Conservation (phyloP, 2,329 filamentous ascomycete species). For the Aspergillus awamori region DNA sequence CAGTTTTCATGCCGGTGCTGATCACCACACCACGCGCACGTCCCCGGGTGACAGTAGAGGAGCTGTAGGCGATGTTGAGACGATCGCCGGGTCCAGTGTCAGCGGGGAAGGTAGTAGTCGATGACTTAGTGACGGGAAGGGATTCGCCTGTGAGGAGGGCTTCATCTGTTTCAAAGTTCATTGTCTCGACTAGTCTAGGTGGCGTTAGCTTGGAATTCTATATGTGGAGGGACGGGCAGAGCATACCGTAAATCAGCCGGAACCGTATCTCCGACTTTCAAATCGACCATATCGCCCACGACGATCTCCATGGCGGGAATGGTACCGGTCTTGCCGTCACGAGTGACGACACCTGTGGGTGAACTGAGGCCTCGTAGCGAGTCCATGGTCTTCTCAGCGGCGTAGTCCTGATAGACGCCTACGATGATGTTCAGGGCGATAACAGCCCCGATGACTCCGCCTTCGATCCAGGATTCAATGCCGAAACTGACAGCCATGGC, state of each 20-base stretch:
- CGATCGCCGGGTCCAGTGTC: slow-evolving; percentile 63
- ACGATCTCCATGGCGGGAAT: slow-evolving; percentile 63
- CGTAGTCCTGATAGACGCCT: slow-evolving; percentile 64
- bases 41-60: slow-evolving; percentile 63
- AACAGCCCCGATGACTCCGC: slow-evolving; percentile 62
- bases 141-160: slow-evolving; percentile 66
- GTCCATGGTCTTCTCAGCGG: slow-evolving; percentile 65
- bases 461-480: slow-evolving; percentile 61
- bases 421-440: slow-evolving; percentile 61
- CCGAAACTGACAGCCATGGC: slow-evolving; percentile 69
- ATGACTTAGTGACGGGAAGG: slow-evolving; percentile 60
- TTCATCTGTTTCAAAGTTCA: slow-evolving; percentile 77
- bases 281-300: slow-evolving; percentile 61
- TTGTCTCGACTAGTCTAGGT: slow-evolving; percentile 54
- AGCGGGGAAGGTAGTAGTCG: slow-evolving; percentile 46
- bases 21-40: slow-evolving; percentile 63
- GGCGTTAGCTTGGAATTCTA: slow-evolving; percentile 6
- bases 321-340: slow-evolving; percentile 59
- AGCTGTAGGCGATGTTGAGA: slow-evolving; percentile 65
- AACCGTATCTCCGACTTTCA: slow-evolving; percentile 63
- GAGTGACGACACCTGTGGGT: slow-evolving; percentile 60
- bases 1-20: slow-evolving; percentile 64
- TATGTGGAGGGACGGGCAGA: slow-evolving; percentile 27
- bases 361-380: slow-evolving; percentile 60
- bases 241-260: slow-evolving; percentile 62